Base-by-base conservation (phyloP, 495 filamentous ascomycete species). In the Bryoglossum gracile region DNA sequence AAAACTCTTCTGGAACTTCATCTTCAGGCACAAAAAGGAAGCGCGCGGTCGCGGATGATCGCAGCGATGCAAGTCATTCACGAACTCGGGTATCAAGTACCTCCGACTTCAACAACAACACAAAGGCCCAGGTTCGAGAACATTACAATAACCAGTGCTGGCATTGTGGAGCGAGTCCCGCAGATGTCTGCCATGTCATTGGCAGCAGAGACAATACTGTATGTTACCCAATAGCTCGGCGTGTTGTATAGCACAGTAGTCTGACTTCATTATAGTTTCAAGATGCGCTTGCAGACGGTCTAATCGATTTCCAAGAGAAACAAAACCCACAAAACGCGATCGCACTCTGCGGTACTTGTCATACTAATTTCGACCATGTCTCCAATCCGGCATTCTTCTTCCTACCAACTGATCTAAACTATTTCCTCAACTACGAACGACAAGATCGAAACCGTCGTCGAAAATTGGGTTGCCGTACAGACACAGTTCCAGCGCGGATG, bases 121-220 rank as follows among this genome's bases (percentile, higher is more conserved):
- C 49, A 37, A 52, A 52, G 34, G 33, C 46, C n/a, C 48, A 51
- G 48, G 40, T 51, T 9, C 33, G 48, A 24, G 48, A 51, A 35
- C 48, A 51, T 38, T 51, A 51, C 48, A 51, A 51, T 51, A 51
- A 41, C 39, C 43, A 37, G 46, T 45, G 49, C 42, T 52, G 49
- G 49, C 30, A 45, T 46, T 52, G 49, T 46, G 8, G 17, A 52
- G 49, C 43, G 23, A 52, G 19, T 28, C 49, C 49, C 32, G 40
- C 43, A 33, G 41, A 52, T 38, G 42, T 52, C 41, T 45, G 41
- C 38, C 43, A 52, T 52, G 40, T 52, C 39, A 39, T 52, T 45
- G 49, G 49, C 30, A 37, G 42, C 41, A 52, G 42, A 52, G 22
- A 52, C 32, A 45, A 52, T 17, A 46, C 30, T 39, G 42, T 52